Percentiles rank a stretch among this genome's conserved stretches.
These are phyloP conservation scores for Atkinsonella texensis DNA, from an alignment of 2,329 filamentous ascomycete species.

Conservation along the genomic window DNA sequence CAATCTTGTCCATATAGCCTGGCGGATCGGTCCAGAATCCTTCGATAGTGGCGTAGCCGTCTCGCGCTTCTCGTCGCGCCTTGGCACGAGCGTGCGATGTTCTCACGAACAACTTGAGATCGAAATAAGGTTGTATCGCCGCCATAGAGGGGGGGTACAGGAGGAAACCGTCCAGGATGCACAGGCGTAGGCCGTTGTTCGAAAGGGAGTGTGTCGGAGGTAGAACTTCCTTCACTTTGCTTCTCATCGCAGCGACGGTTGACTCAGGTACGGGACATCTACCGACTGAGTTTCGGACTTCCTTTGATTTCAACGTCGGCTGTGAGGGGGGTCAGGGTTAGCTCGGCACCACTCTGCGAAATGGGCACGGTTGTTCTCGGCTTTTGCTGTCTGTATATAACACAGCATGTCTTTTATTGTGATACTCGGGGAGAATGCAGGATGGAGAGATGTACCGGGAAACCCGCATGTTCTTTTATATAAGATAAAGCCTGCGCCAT, in stretches of 20 bases:
- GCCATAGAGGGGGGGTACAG: slow-evolving; percentile 53
- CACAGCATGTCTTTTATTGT: neutral
- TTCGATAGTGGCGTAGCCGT: slow-evolving; percentile 69
- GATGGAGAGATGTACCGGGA: slow-evolving; percentile 34
- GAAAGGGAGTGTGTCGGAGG: slow-evolving; percentile 28
- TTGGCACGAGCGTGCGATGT: slow-evolving; percentile 55
- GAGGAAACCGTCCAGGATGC: slow-evolving; percentile 79
- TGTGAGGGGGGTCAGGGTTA: slow-evolving; percentile 5
- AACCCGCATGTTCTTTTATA: slow-evolving; percentile 55
- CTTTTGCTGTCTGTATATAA: no score
- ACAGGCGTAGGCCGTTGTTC: slow-evolving; percentile 34
- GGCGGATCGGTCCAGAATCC: slow-evolving; percentile 95
- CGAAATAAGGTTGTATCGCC: slow-evolving; percentile 48
- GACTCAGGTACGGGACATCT: slow-evolving; percentile 37
- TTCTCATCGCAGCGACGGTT: slow-evolving; percentile 33
- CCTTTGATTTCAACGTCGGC: slow-evolving; percentile 25
- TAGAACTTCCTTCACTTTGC: slow-evolving; percentile 36
- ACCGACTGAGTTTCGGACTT: slow-evolving; percentile 52
- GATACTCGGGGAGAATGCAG: neutral
- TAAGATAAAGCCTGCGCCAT: slow-evolving; percentile 57
- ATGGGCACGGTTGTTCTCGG: no score
- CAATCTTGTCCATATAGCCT: slow-evolving; percentile 84
- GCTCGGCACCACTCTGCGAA: neutral
- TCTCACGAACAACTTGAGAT: slow-evolving; percentile 68
- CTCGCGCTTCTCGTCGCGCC: slow-evolving; percentile 52